These are phyloP conservation scores for Euphorbia schlechtendalii DNA, from an alignment of 441 rosid species.

Conservation along the genomic window DNA sequence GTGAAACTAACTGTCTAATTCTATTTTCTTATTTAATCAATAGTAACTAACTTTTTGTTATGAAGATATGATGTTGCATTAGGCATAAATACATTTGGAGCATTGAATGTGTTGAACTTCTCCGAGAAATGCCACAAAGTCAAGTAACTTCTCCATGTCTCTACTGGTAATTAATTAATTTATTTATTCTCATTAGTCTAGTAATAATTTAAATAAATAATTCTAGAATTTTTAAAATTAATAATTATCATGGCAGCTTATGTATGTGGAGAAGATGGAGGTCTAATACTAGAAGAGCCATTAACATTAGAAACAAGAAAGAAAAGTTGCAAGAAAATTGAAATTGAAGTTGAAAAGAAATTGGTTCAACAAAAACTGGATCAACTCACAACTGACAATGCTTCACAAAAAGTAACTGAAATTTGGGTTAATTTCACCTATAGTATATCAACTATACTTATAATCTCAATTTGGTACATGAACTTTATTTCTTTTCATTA, in stretches of 20 bases:
- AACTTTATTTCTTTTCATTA: no score
- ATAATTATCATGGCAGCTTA: no score
- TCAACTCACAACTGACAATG: constrained; percentile 16
- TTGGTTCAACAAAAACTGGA: constrained; percentile 13
- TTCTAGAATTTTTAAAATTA: no score
- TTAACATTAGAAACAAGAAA: constrained; percentile 16
- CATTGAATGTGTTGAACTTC: constrained; percentile 31
- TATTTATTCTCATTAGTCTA: no score
- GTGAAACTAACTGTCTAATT: no score
- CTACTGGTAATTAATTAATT: constrained; percentile 43
- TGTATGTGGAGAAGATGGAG: neutral
- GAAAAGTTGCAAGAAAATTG: constrained; percentile 18
- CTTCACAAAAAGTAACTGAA: constrained; percentile 15
- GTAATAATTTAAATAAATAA: no score
- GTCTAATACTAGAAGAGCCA: constrained; percentile 20
- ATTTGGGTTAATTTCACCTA: no score
- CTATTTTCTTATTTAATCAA: no score
- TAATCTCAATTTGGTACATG: no score
- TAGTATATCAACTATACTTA: no score
- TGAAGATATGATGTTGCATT: constrained; percentile 33
- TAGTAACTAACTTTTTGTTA: no score
- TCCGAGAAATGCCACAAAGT: constrained; percentile 32
- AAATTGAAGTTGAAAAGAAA: constrained; percentile 23
- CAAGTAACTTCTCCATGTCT: constrained; percentile 38
- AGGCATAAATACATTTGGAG: constrained; percentile 35